Evolutionary conservation across 148 eudicot species (phyloP).

Genomic region (Bassia scoparia): DNA sequence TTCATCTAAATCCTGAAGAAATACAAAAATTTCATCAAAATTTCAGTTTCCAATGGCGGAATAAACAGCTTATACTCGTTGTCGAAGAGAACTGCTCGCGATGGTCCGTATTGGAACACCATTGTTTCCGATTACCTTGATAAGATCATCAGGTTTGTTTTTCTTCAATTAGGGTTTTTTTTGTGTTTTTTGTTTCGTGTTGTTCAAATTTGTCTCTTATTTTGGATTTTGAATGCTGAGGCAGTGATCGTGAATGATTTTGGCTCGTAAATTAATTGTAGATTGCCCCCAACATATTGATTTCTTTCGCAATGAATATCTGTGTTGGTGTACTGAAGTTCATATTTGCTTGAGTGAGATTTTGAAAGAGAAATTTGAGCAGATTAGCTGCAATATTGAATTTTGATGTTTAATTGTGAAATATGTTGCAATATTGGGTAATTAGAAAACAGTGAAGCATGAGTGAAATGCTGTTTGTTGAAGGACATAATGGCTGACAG

Average conservation of each 20-base stretch:
- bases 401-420: not conserved
- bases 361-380: not conserved
- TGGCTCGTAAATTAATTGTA: not conserved
- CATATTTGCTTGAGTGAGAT: not conserved
- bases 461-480: no score
- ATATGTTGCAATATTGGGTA: not conserved
- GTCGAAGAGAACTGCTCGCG: slow-evolving; percentile 35
- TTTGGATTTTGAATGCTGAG: not conserved
- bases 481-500: no score
- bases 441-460: no score
- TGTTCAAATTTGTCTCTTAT: not conserved
- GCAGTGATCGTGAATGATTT: not conserved
- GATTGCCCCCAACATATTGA: not conserved
- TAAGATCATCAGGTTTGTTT: slow-evolving; percentile 28
- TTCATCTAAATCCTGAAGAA: no score
- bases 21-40: no score
- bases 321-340: not conserved
- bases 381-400: not conserved
- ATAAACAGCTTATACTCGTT: slow-evolving; percentile 30
- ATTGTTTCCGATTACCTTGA: slow-evolving; percentile 33
- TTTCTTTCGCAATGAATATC: no score
- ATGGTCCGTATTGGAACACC: slow-evolving; percentile 33
- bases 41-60: slow-evolving; percentile 31
- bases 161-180: not conserved
- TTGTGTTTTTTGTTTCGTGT: not conserved